phyloP scores from a whole-genome alignment of 2,329 filamentous ascomycete species.

The Pseudogymnoascus sp. region DNA sequence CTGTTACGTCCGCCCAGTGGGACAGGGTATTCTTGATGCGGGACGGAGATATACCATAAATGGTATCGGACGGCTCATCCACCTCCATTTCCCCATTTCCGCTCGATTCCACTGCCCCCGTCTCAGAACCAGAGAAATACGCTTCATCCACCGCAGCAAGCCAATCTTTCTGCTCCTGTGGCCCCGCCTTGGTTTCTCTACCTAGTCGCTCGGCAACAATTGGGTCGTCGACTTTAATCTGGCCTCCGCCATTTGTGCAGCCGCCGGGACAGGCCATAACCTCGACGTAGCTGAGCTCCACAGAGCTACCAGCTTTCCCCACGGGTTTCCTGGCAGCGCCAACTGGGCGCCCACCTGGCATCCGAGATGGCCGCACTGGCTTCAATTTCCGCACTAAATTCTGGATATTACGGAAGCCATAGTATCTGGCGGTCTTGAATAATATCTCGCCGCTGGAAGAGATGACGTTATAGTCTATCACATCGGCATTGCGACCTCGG shows the following conservation, averaged over 20 bases:
- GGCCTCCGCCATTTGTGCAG: constrained; percentile 94
- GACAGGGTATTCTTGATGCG: constrained; percentile 59
- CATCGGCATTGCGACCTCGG: constrained; percentile 81
- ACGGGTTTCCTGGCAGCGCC: constrained; percentile 45
- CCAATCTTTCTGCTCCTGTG: constrained; percentile 80
- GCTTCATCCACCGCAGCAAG: constrained; percentile 75
- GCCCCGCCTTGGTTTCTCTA: constrained; percentile 49
- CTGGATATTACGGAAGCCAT: constrained; percentile 97
- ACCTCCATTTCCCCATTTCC: constrained; percentile 21
- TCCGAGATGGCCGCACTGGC: constrained; percentile 65
- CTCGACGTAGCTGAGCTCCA: constrained; percentile 87
- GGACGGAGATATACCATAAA: constrained; percentile 57
- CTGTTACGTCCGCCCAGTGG: constrained; percentile 68
- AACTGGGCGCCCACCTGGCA: constrained; percentile 64
- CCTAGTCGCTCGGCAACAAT: constrained; percentile 44
- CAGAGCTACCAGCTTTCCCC: constrained; percentile 38
- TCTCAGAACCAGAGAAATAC: constrained; percentile 61
- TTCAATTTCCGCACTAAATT: constrained; percentile 91
- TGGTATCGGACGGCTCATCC: constrained; percentile 33
- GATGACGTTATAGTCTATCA: constrained; percentile 71
- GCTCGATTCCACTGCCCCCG: constrained; percentile 19
- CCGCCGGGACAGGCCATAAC: constrained; percentile 99
- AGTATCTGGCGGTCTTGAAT: constrained; percentile 81
- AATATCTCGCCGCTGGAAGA: constrained; percentile 48
- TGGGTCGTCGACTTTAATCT: constrained; percentile 83